Percentiles rank a stretch among this genome's conserved stretches.
Evolutionary conservation across 139 green algal genomes (phyloP).

Genomic region (Ettlia oleoabundans): DNA sequence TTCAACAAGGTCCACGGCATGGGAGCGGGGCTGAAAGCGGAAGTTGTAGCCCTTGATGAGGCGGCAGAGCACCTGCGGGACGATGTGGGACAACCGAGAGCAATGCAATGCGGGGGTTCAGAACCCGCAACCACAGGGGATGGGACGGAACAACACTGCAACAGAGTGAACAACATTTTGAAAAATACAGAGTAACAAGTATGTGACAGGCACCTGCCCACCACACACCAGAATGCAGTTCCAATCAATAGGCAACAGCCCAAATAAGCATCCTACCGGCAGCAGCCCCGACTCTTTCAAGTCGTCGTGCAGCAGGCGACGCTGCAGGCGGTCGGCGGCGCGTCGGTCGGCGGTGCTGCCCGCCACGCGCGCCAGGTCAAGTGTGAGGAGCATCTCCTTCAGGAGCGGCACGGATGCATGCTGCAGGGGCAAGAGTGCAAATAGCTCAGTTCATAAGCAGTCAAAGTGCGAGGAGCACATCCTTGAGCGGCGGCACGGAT

Average conservation of each 20-base stretch:
- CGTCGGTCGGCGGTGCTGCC: conserved; percentile 62
- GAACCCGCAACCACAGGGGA: not conserved
- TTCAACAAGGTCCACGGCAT: conserved; percentile 71
- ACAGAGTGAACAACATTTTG: too few relatives aligned
- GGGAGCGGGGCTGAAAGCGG: conserved; percentile 55
- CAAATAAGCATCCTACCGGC: too few relatives aligned
- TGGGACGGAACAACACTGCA: too few relatives aligned
- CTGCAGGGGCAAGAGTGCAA: conserved; percentile 1
- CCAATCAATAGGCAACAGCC: too few relatives aligned
- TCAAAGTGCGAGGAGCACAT: too few relatives aligned
- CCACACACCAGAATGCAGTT: too few relatives aligned
- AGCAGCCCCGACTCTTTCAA: conserved; percentile 79
- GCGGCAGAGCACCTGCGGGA: conserved; percentile 48
- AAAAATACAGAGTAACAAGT: too few relatives aligned
- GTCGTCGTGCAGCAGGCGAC: conserved; percentile 78
- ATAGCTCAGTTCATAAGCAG: too few relatives aligned
- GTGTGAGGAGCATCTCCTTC: conserved; percentile 78
- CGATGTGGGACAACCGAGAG: not conserved
- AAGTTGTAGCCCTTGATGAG: conserved; percentile 69
- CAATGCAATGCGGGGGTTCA: not conserved
- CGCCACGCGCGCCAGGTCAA: conserved; percentile 69
- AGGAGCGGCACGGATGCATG: conserved; percentile 64
- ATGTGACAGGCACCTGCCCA: too few relatives aligned
- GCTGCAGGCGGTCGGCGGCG: conserved; percentile 78
- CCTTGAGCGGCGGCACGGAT: too few relatives aligned